These are phyloP conservation scores for Areca catechu DNA, from an alignment of 176 grass and related monocot species.

Conservation along the genomic window DNA sequence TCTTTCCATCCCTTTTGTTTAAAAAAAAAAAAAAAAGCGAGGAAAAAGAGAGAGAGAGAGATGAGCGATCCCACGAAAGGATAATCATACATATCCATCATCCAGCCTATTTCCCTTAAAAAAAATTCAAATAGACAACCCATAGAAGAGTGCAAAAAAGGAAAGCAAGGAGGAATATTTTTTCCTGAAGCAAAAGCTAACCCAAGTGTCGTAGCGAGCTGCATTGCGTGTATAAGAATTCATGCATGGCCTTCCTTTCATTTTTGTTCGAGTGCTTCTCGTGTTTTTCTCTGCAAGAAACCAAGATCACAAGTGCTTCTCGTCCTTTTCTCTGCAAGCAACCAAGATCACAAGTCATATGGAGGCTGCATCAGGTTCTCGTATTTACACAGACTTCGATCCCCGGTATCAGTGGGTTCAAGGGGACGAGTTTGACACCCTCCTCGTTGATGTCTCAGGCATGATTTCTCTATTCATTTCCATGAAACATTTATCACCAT, in stretches of 20 bases:
- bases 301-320: background rate
- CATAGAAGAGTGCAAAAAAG: slow-evolving; percentile 20
- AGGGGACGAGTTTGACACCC: slow-evolving; percentile 32
- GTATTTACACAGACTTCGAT: slow-evolving; percentile 29
- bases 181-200: slow-evolving; percentile 4
- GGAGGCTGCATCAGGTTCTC: slow-evolving; percentile 17
- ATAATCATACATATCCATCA: too few species aligned
- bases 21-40: too few species aligned
- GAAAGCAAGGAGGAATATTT: slow-evolving; percentile 25
- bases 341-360: slow-evolving; percentile 28
- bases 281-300: background rate
- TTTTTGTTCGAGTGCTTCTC: background rate
- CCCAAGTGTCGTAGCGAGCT: background rate
- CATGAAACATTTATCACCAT: too few species aligned
- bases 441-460: slow-evolving; percentile 45
- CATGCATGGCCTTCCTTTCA: background rate
- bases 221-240: slow-evolving; percentile 3
- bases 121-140: background rate
- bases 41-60: too few species aligned
- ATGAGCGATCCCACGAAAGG: too few species aligned
- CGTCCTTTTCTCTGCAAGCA: too few species aligned
- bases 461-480: background rate
- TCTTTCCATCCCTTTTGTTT: too few species aligned
- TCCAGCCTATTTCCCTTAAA: too few species aligned
- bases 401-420: slow-evolving; percentile 44